phyloP scores from a whole-genome alignment of 352 stramenopile species.

The Pythium volutum region DNA sequence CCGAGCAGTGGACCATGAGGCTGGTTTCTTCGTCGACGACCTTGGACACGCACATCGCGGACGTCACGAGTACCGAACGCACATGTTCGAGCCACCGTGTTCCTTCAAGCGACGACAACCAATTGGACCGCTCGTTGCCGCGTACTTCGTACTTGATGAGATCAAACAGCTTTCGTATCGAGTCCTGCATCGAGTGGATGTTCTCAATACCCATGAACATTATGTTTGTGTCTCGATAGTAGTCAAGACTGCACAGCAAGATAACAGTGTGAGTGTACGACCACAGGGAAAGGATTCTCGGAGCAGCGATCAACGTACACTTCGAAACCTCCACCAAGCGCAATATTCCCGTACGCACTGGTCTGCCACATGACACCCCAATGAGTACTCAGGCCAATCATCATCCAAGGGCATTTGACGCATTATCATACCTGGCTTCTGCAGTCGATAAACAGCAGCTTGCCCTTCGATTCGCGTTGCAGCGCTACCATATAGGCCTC shows the following conservation, averaged over 20 bases:
- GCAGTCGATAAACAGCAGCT: slow-evolving; percentile 79
- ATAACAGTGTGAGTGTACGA: slow-evolving; percentile 9
- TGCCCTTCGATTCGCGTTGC: slow-evolving; percentile 50
- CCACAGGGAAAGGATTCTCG: not conserved
- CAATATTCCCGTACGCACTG: slow-evolving; percentile 81
- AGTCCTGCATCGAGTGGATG: slow-evolving; percentile 91
- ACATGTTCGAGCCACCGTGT: slow-evolving; percentile 84
- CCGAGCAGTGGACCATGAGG: slow-evolving; percentile 98
- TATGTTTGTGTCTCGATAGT: slow-evolving; percentile 77
- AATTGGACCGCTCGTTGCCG: slow-evolving; percentile 76
- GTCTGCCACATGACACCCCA: slow-evolving; percentile 34
- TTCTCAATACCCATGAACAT: slow-evolving; percentile 91
- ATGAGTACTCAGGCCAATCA: not conserved
- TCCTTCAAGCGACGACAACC: slow-evolving; percentile 74
- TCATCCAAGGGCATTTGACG: not conserved
- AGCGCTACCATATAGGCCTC: slow-evolving; percentile 78
- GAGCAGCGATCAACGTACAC: slow-evolving; percentile 49
- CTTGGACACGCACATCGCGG: slow-evolving; percentile 90
- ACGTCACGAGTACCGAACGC: slow-evolving; percentile 81
- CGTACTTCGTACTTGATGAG: slow-evolving; percentile 83
- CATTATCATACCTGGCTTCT: slow-evolving; percentile 52
- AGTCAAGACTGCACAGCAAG: slow-evolving; percentile 48
- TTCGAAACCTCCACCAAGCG: slow-evolving; percentile 81
- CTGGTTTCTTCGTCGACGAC: slow-evolving; percentile 85
- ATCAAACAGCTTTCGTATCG: slow-evolving; percentile 76